Conservation (phyloP, 164 flowering plant genomes). For the Umbellularia californica region DNA sequence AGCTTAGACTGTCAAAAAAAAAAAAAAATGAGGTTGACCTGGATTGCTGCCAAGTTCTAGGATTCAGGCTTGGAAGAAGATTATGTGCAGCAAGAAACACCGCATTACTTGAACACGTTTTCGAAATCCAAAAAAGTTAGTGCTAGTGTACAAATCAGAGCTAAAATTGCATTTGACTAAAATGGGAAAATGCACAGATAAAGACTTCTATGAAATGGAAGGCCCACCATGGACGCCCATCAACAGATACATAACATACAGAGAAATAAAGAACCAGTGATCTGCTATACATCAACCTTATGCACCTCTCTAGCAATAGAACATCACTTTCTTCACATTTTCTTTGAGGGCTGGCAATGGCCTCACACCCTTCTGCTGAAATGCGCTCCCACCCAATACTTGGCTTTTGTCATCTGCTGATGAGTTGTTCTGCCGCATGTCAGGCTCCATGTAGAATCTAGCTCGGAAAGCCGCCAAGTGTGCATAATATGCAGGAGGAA, state of each 20-base stretch:
- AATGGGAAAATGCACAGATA: too few relatives aligned
- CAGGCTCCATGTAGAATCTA: conserved; percentile 90
- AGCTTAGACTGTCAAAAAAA: too few relatives aligned
- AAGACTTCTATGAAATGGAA: background rate
- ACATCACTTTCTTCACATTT: conserved; percentile 93
- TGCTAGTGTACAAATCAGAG: too few relatives aligned
- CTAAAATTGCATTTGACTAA: too few relatives aligned
- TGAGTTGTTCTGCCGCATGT: conserved; percentile 51
- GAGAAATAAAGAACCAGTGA: background rate
- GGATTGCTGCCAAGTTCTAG: too few relatives aligned
- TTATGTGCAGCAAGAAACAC: too few relatives aligned
- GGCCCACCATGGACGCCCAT: background rate
- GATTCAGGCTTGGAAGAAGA: too few relatives aligned
- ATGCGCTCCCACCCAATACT: conserved; percentile 20
- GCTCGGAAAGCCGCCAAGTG: conserved; percentile 95
- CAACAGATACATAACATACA: background rate
- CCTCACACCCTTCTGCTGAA: conserved; percentile 27
- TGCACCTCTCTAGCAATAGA: conserved; percentile 49
- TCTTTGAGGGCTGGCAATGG: conserved; percentile 87
- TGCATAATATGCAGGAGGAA: conserved; percentile 96
- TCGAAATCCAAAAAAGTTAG: too few relatives aligned
- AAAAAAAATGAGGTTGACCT: too few relatives aligned
- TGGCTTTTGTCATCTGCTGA: conserved; percentile 23
- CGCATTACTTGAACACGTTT: too few relatives aligned
- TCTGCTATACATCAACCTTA: background rate